These are phyloP conservation scores for Globisporangium sylvaticum DNA, from an alignment of 352 stramenopile species.

Conservation along the genomic window DNA sequence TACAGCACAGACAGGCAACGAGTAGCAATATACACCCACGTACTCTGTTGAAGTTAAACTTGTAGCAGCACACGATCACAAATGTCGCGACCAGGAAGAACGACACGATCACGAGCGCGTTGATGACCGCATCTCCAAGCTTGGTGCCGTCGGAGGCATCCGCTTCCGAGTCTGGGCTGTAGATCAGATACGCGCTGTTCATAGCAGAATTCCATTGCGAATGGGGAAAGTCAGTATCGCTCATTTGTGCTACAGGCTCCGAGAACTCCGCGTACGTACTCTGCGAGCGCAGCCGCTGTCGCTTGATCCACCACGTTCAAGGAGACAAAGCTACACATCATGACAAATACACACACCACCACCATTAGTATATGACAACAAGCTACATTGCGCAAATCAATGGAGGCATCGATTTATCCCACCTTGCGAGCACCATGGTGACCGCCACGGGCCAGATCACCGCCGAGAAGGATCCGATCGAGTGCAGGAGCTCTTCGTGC, in stretches of 20 bases:
- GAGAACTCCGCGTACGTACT: slow-evolving; percentile 53
- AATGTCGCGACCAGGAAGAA: slow-evolving; percentile 90
- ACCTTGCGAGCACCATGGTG: slow-evolving; percentile 85
- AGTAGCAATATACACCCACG: not conserved
- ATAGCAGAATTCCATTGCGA: not conserved
- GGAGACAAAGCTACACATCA: slow-evolving; percentile 56
- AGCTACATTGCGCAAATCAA: no score
- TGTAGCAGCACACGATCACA: slow-evolving; percentile 89
- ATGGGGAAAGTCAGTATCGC: not conserved
- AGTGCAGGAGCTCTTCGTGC: slow-evolving; percentile 81
- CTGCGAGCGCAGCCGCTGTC: slow-evolving; percentile 63
- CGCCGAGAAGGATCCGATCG: slow-evolving; percentile 81
- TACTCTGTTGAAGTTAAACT: slow-evolving; percentile 85
- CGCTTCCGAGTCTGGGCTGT: slow-evolving; percentile 51
- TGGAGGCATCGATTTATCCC: no score
- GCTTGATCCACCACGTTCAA: slow-evolving; percentile 74
- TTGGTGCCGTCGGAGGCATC: slow-evolving; percentile 60
- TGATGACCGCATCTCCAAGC: slow-evolving; percentile 74
- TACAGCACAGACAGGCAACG: not conserved
- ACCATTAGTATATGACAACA: no score
- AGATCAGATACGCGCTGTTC: slow-evolving; percentile 75
- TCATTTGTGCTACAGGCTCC: not conserved
- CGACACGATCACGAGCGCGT: slow-evolving; percentile 87
- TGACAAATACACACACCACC: not conserved
- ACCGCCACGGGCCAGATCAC: slow-evolving; percentile 74